A percentile compares a stretch with the other conserved stretches of the same genome.
phyloP scores from a whole-genome alignment of 768 basidiomycete genomes.

The Lactarius akahatsu region DNA sequence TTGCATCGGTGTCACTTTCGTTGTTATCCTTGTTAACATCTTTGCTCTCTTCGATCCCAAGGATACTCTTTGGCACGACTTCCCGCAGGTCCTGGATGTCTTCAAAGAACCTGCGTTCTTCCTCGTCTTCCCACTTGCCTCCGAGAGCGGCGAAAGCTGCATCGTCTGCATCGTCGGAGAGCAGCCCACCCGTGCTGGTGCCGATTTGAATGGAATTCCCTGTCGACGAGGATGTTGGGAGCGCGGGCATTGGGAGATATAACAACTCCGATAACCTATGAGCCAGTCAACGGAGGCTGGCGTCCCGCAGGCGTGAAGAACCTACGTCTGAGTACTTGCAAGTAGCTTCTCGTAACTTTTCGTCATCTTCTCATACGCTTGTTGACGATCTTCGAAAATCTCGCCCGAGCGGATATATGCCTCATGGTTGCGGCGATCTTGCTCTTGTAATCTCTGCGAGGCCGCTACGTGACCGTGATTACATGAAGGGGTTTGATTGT shows the following conservation, averaged over 20 bases:
- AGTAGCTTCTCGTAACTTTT: constrained; percentile 92
- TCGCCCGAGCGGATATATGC: constrained; percentile 99
- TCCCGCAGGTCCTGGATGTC: constrained; percentile 90
- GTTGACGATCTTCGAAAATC: constrained; percentile 98
- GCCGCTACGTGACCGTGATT: background rate
- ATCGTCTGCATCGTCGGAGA: constrained; percentile 60
- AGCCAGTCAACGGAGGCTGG: constrained; percentile 3
- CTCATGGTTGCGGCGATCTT: constrained; percentile 95
- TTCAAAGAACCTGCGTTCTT: constrained; percentile 91
- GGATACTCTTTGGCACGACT: constrained; percentile 83
- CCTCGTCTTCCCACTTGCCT: constrained; percentile 98
- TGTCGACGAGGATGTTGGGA: constrained; percentile 83
- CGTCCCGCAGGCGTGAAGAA: background rate
- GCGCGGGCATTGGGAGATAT: constrained; percentile 70
- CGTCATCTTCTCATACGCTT: constrained; percentile 98
- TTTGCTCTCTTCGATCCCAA: constrained; percentile 59
- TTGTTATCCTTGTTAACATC: constrained; percentile 39
- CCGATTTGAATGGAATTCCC: constrained; percentile 81
- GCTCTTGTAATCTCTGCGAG: constrained; percentile 86
- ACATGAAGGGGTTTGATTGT: background rate
- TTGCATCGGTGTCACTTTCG: constrained; percentile 50
- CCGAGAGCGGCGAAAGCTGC: constrained; percentile 44
- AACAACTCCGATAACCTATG: constrained; percentile 87
- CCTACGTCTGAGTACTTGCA: constrained; percentile 83
- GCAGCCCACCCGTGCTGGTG: constrained; percentile 42